Conservation (phyloP, 768 basidiomycete species). For the Kwoniella shandongensis region DNA sequence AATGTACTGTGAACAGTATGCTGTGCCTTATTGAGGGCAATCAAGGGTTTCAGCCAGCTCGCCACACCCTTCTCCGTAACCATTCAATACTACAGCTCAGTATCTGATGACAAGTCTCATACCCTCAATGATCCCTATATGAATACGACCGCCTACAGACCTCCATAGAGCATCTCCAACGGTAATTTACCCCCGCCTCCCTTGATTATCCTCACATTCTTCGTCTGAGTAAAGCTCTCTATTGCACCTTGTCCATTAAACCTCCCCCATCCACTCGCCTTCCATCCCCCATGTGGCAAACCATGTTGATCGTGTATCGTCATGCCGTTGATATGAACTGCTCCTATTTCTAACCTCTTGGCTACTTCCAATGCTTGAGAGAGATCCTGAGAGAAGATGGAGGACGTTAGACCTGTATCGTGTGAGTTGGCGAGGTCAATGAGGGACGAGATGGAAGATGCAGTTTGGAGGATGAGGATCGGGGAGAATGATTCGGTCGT, state of each 20-base stretch:
- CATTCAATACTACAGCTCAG: no score
- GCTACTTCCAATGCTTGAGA: slow-evolving; percentile 58
- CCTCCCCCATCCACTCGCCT: slow-evolving; percentile 49
- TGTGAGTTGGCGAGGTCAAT: slow-evolving; percentile 61
- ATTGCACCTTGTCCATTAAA: slow-evolving; percentile 52
- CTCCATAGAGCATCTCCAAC: not conserved
- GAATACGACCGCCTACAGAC: no score
- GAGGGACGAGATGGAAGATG: slow-evolving; percentile 12
- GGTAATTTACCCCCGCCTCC: not conserved
- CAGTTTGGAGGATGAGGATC: slow-evolving; percentile 57
- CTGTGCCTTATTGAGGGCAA: no score
- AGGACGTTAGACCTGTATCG: slow-evolving; percentile 60
- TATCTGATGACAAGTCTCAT: not conserved
- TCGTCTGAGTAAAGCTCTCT: slow-evolving; percentile 50
- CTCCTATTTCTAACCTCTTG: slow-evolving; percentile 59
- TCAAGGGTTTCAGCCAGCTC: no score
- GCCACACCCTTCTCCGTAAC: no score
- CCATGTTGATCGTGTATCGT: slow-evolving; percentile 50
- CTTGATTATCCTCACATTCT: slow-evolving; percentile 23
- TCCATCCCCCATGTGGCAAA: slow-evolving; percentile 51
- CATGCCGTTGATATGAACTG: slow-evolving; percentile 60
- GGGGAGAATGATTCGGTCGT: slow-evolving; percentile 63
- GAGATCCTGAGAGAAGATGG: slow-evolving; percentile 61
- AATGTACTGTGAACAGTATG: no score
- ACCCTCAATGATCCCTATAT: no score